Percentiles rank a stretch among this genome's conserved stretches.
phyloP scores from a whole-genome alignment of 2,329 filamentous ascomycete species.

The Cephalotrichum gorgonifer region DNA sequence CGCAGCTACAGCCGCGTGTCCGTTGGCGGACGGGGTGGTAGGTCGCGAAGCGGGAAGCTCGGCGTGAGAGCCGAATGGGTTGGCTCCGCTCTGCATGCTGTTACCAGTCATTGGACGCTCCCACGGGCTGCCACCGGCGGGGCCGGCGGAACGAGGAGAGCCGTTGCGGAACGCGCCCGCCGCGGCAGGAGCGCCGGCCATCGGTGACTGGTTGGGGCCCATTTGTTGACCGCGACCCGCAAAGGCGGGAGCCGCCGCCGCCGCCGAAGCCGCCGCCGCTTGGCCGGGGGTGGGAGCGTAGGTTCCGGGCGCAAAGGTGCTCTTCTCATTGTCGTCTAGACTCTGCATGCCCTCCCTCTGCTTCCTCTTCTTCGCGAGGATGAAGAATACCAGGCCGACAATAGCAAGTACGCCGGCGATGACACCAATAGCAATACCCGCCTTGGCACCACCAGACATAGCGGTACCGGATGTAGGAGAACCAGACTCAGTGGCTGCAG shows the following conservation, averaged over 20 bases:
- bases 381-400: constrained; percentile 58
- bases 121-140: constrained; percentile 27
- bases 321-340: constrained; percentile 54
- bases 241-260: background rate
- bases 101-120: constrained; percentile 35
- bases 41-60: constrained; percentile 20
- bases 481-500: constrained; percentile 8
- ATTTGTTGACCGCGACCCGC: constrained; percentile 46
- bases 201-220: constrained; percentile 60
- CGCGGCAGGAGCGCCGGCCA: constrained; percentile 42
- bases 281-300: constrained; percentile 1
- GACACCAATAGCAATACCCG: constrained; percentile 77
- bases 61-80: constrained; percentile 60
- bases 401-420: constrained; percentile 58
- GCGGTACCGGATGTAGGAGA: constrained; percentile 7
- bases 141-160: constrained; percentile 16
- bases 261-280: constrained; percentile 12
- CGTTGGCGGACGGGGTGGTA: constrained; percentile 20
- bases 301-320: constrained; percentile 22
- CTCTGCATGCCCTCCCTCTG: constrained; percentile 40
- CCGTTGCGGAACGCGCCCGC: constrained; percentile 13
- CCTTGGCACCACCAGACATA: constrained; percentile 44
- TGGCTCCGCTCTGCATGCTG: constrained; percentile 44
- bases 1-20: constrained; percentile 13
- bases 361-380: constrained; percentile 55